Evolutionary conservation across 768 basidiomycete genomes (phyloP), one percentile per base, ranked within the genome.

Genomic region (Tremella yokohamensis): DNA sequence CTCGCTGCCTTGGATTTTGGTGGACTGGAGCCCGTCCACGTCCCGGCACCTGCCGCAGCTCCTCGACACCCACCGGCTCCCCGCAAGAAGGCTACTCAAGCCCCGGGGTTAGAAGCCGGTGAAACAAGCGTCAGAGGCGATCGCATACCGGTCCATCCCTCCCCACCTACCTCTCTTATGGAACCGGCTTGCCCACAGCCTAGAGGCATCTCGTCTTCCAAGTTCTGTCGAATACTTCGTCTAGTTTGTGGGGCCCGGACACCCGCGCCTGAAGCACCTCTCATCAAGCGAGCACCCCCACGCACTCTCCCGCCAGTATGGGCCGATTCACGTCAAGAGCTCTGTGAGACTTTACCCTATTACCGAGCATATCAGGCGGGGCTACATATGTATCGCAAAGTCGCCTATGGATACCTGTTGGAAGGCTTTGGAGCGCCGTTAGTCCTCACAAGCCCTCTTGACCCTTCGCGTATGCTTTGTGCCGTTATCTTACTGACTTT

Each of bases 281-380:
- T 9, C 8, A 16, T 22, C 18, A 53, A 54, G 24, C 24, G 37
- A 2, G 47, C 29, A 11, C 38, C 45, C 20, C 61, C 61, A 6
- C 18, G 16, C 2, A 29, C 19, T 3, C 49, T 52, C 38, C 66
- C 67, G 19, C 64, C 62, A 11, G 64, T 69, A 34, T 69, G 67
- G 67, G 67, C 67, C 51, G 62, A 65, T 63, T 59, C 65, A 11
- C 63, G 70, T 16, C 71, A 70, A 62, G 71, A 73, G 45, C 69
- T 73, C 6, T 73, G 71, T 44, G 71, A 73, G 58, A 57, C 68
- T 13, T 44, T 73, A 44, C 68, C 71, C 13, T 73, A 73, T 47
- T 73, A 73, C 45, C 64, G 71, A 26, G 60, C 69, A 6, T 73
- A 63, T 42, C 71, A 73, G 53, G 54, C 68, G 19, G 69, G 71